Base-by-base conservation (phyloP, 768 basidiomycete genomes). In the Glaciozyma antarctica region DNA sequence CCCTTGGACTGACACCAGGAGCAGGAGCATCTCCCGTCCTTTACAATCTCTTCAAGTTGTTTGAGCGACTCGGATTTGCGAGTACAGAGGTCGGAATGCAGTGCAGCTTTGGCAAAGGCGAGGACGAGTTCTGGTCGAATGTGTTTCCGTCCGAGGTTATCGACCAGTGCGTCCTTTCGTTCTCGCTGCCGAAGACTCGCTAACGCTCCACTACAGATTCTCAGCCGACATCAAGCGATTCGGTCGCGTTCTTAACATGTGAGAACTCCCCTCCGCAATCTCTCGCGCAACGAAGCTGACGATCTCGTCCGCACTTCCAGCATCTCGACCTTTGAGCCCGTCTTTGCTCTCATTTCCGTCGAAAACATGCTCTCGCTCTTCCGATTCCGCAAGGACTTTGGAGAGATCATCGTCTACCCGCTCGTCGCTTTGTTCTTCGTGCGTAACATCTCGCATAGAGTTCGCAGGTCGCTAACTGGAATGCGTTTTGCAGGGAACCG, bases 331-430 rank as follows among this genome's bases (percentile, higher is more conserved):
- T 41, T 51, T 10, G 55, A 56, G 38, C 55, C 55, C 3, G 22
- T 56, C 21, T 56, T 56, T 24, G 55, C 55, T n/a, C 55, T 56
- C 55, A 56, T 56, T 22, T 38, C 34, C 22, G 55, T 56, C 5
- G 34, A 56, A 22, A 34, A 32, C 8, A 56, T 56, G 55, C 55
- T 56, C 34, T n/a, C 30, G 7, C 32, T 56, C 10, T 56, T 56
- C 34, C 55, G 55, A 6, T 56, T 56, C 34, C 21, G 32, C 17
- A 22, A 30, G 17, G 30, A 32, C 5, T 56, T 56, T n/a, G 55
- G 55, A 15, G 55, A 56, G 55, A n/a, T 30, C 22, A 56, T 56
- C 3, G 55, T 56, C 32, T 56, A n/a, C 21, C 55, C 55, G 22
- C 38, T 56, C 5, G 38, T 41, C 1, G 55, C 55, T 21, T 24